Base-by-base conservation (phyloP, 2,329 filamentous ascomycete genomes). In the Trematosphaeria pertusa region DNA sequence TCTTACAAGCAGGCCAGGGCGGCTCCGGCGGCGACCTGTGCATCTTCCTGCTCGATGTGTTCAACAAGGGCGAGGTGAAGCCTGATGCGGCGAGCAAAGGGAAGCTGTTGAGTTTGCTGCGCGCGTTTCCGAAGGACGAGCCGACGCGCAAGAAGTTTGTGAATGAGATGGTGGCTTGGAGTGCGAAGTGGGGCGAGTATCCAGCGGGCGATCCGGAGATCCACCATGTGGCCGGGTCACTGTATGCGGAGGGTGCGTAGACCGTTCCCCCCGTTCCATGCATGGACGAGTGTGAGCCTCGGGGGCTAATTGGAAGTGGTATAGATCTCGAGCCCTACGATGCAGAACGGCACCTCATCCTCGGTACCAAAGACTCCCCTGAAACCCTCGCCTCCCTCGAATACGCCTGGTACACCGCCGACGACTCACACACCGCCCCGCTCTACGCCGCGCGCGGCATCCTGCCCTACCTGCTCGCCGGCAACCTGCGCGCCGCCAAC, bases 111-210 rank as follows among this genome's bases (percentile, higher is more conserved):
- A 87, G 87, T 15, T 82, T 95, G 37, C 74, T 99, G 66, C 82
- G 90, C 43, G 81, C 91, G 28, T 97, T 99, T 62, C 85, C 88
- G 11, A 76, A 82, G 19, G 86, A 87, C 42, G 94, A 99, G 75
- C 93, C 93, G 3, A 96, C 89, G 44, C 84, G 92, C 67, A 97
- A 96, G 83, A 90, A 90, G 74, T 96, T 92, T 67, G 87, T 97
- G 32, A 85, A 83, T 18, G 92, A 96, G 69, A 88, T 92, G 68
- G 85, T 97, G 58, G 82, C 81, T 82, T 99, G 94, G 94, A 95
- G 91, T 46, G 81, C 85, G 44, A 93, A 88, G 70, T 87, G 85
- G 65, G 91, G 92, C 59, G 89, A 94, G 35, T 90, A 89, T 70
- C 92, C 94, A 37, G 88, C 91, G 39, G 94, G 94, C 50, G 94